These are phyloP conservation scores for Chloropicon primus DNA, from an alignment of 139 green algal species.

Conservation along the genomic window DNA sequence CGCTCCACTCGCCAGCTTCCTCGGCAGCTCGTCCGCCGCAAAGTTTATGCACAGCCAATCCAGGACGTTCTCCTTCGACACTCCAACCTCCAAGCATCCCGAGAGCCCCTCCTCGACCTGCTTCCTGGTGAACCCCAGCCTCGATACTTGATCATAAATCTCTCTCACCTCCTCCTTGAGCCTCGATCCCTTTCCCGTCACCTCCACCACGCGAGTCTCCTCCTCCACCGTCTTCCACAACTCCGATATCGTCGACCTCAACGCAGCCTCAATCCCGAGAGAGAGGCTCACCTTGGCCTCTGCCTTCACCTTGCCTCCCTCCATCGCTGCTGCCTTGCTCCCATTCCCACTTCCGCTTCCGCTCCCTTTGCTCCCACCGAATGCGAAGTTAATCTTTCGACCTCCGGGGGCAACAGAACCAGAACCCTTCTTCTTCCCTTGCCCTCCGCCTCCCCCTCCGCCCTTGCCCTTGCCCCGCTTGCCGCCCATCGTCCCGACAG, in stretches of 20 bases:
- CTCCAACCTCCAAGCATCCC: background rate
- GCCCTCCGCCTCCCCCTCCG: no score
- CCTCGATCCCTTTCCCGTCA: background rate
- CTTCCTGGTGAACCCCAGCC: background rate
- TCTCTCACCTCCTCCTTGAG: background rate
- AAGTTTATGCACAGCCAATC: constrained; percentile 73
- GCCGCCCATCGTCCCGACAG: background rate
- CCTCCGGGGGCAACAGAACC: no score
- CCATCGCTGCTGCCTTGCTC: background rate
- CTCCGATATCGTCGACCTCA: background rate
- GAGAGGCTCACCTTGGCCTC: background rate
- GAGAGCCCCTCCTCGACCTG: background rate
- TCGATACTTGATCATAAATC: background rate
- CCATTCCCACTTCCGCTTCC: background rate
- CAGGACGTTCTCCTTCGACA: constrained; percentile 13
- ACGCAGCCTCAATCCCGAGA: background rate
- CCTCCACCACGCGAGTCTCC: background rate
- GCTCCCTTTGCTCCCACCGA: no score
- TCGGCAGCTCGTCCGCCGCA: constrained; percentile 39
- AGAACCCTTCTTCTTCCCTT: background rate
- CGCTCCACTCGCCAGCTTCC: constrained; percentile 19
- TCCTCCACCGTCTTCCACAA: background rate
- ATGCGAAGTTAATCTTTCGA: background rate
- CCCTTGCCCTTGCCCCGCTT: background rate
- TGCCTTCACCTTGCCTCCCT: background rate